Percentiles rank a stretch among this genome's conserved stretches.
phyloP scores from a whole-genome alignment of 108 stramenopile genomes.

The Bacterosira constricta region DNA sequence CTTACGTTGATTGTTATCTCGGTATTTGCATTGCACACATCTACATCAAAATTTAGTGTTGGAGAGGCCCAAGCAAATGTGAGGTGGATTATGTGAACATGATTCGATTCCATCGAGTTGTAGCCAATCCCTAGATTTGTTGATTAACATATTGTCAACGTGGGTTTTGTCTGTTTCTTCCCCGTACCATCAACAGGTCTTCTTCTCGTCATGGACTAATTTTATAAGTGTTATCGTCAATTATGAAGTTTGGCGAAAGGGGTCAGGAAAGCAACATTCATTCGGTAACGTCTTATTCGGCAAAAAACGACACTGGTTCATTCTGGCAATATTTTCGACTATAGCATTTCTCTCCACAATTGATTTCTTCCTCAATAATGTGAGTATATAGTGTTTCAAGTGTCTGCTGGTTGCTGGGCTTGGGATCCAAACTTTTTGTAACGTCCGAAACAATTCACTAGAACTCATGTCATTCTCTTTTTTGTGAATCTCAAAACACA shows the following conservation, averaged over 20 bases:
- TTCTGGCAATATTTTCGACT: slow-evolving; percentile 21
- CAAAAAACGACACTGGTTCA: slow-evolving; percentile 18
- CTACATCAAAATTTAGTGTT: slow-evolving; percentile 58
- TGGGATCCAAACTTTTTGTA: too few species aligned
- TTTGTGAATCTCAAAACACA: background rate
- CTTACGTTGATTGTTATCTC: slow-evolving; percentile 14
- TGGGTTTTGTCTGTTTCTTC: too few species aligned
- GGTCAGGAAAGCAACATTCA: slow-evolving; percentile 13
- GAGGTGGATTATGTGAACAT: too few species aligned
- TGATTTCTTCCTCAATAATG: slow-evolving; percentile 21
- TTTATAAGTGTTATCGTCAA: slow-evolving; percentile 16
- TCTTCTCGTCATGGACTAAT: slow-evolving; percentile 72
- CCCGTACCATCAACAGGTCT: too few species aligned
- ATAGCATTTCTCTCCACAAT: slow-evolving; percentile 16
- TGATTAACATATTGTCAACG: too few species aligned
- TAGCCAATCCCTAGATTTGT: too few species aligned
- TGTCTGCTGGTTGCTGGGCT: too few species aligned
- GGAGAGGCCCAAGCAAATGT: slow-evolving; percentile 73
- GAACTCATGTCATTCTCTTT: background rate
- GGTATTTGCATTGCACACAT: slow-evolving; percentile 43
- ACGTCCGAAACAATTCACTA: too few species aligned
- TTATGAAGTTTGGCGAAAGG: slow-evolving; percentile 34
- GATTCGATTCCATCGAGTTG: too few species aligned
- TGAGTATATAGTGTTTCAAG: too few species aligned
- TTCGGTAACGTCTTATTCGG: slow-evolving; percentile 38